A percentile compares a stretch with the other conserved stretches of the same genome.
These are phyloP conservation scores for Lepraria neglecta DNA, from an alignment of 495 filamentous ascomycete species.

Conservation along the genomic window DNA sequence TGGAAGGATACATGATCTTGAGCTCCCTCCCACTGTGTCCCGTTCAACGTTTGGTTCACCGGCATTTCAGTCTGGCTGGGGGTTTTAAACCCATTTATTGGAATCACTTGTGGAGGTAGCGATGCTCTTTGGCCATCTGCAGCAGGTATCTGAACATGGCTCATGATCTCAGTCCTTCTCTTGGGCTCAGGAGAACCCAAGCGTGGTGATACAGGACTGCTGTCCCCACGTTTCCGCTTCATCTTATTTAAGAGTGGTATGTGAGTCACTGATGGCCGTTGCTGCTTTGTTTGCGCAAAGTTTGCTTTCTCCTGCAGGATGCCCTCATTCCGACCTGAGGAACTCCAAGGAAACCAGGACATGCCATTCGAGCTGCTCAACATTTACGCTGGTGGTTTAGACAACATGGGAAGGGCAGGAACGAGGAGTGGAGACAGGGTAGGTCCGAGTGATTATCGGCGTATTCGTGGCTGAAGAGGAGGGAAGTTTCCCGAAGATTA, in stretches of 20 bases:
- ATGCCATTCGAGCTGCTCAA: conserved; percentile 47
- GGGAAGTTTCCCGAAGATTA: background rate
- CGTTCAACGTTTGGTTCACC: background rate
- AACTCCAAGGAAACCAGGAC: conserved; percentile 53
- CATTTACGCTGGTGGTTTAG: background rate
- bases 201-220: conserved; percentile 25
- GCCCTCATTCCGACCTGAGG: conserved; percentile 50
- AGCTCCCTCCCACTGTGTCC: conserved; percentile 2
- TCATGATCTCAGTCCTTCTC: conserved; percentile 17
- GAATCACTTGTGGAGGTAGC: background rate
- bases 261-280: conserved; percentile 38
- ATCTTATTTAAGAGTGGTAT: conserved; percentile 40
- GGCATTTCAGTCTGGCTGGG: background rate
- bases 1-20: background rate
- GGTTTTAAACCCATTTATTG: background rate
- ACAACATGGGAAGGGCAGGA: background rate
- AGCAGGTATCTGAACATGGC: conserved; percentile 19
- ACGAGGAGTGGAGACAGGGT: background rate
- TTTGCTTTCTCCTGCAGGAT: conserved; percentile 44
- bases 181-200: conserved; percentile 8
- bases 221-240: conserved; percentile 51
- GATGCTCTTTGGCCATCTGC: background rate
- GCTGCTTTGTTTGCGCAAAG: conserved; percentile 37
- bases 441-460: background rate
- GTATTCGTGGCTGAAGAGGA: conserved; percentile 1